Percentiles rank a stretch among this genome's conserved stretches.
These are phyloP conservation scores for Pyrenochaeta sp. DNA, from an alignment of 2,329 filamentous ascomycete genomes.

Conservation along the genomic window DNA sequence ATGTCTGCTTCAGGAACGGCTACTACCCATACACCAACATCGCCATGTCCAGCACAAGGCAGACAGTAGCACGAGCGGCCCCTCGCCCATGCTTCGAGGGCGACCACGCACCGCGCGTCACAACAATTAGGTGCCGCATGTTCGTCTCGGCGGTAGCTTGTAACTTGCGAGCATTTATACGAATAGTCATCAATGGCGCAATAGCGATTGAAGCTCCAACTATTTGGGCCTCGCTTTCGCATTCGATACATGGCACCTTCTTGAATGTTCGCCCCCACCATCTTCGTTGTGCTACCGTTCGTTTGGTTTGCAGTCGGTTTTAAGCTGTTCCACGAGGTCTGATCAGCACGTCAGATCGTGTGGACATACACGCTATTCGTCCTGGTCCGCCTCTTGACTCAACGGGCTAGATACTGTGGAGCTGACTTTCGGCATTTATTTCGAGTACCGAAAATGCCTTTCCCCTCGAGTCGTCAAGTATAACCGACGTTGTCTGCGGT, in stretches of 20 bases:
- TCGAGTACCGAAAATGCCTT: neutral
- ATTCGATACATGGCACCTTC: neutral
- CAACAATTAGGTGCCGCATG: constrained; percentile 9
- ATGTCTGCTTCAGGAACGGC: constrained; percentile 14
- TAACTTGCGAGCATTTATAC: constrained; percentile 3
- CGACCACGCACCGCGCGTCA: constrained; percentile 6
- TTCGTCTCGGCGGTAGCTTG: constrained; percentile 12
- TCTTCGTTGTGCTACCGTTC: neutral
- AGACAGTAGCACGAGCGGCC: constrained; percentile 8
- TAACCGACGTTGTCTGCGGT: neutral
- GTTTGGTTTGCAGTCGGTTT: neutral
- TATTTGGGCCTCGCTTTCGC: neutral
- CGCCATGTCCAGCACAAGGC: constrained; percentile 13
- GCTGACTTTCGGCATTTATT: neutral
- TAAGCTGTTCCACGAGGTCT: constrained; percentile 5
- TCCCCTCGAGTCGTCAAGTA: neutral
- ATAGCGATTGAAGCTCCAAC: neutral
- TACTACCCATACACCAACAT: constrained; percentile 7
- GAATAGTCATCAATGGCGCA: neutral
- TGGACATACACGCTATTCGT: neutral
- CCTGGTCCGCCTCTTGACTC: neutral
- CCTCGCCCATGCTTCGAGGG: neutral
- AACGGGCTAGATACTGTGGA: neutral
- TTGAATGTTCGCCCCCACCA: neutral
- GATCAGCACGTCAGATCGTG: constrained; percentile 8